Base-by-base conservation (phyloP, 768 basidiomycete species). In the Trametes cinnabarina region DNA sequence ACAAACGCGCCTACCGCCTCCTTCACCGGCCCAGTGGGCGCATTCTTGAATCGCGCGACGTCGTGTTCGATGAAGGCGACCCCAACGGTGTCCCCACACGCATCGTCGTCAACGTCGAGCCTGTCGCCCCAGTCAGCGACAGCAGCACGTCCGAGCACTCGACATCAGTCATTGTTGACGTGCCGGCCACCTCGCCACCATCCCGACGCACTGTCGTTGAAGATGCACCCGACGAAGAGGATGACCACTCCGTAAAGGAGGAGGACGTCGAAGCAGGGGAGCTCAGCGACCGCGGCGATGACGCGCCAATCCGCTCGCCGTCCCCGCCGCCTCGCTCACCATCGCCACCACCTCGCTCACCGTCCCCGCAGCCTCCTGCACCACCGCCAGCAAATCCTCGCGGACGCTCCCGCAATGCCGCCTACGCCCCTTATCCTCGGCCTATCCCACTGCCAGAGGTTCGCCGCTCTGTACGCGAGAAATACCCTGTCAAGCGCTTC, bases 31-130 rank as follows among this genome's bases (percentile, higher is more conserved):
- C 51, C 0, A 43, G 37, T 14, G 53, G 56, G 1, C 15, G 49
- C 0, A 40, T 55, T 6, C 19, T 57, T 6, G 50, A 52, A 8
- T 66, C 55, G 0, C 55, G 43, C 1, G 55, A 64, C 12, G 43
- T 63, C 26, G 28, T 58, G 4, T 65, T 65, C 42, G 53, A 60
- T 14, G 48, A 66, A 52, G 58, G 58, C 19, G n/a, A 52, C 17
- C 34, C 34, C 19, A 30, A 20, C n/a, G 48, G 48, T 10, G 28
- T 19, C 5, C 17, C 42, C 10, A 30, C 26, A 4, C 40, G 51
- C 26, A 26, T 52, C 9, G 30, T 22, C n/a, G 26, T 52, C 12
- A 15, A 43, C 40, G 19, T 20, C 23, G 51, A 52, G 17, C 40
- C 39, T 11, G 25, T 50, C 20, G 20, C n/a, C 10, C 48, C 48